These are phyloP conservation scores for Ulmus americana DNA, from an alignment of 331 rosid genomes.

Conservation along the genomic window DNA sequence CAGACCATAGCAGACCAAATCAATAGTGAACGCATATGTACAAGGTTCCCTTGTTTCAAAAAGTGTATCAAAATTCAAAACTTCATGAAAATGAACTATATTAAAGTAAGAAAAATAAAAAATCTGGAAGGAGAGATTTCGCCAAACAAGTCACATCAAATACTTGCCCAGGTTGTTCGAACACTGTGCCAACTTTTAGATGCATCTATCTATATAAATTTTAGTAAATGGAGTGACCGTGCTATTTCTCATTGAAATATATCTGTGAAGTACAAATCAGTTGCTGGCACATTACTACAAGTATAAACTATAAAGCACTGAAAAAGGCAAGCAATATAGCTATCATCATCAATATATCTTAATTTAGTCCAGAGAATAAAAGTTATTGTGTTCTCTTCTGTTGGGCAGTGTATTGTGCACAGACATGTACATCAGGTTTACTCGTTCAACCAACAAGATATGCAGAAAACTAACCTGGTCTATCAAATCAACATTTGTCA, in stretches of 20 bases:
- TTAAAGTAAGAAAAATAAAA: background rate
- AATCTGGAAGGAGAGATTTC: background rate
- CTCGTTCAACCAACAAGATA: background rate
- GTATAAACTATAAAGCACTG: background rate
- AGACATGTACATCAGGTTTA: background rate
- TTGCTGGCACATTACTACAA: background rate
- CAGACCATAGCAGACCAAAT: background rate
- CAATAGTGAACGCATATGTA: background rate
- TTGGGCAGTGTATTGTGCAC: background rate
- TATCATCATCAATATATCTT: background rate
- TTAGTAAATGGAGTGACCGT: background rate
- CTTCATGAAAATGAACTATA: background rate
- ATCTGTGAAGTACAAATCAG: background rate
- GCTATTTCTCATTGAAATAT: background rate
- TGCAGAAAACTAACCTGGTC: constrained; percentile 62
- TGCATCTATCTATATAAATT: background rate
- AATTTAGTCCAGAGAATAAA: background rate
- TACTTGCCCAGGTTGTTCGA: background rate
- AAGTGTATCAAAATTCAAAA: background rate
- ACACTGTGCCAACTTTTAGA: background rate
- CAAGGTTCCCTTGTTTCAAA: background rate
- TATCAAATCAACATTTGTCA: constrained; percentile 67
- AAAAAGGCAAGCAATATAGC: background rate
- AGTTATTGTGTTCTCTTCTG: background rate
- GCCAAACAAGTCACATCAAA: background rate